A percentile compares a stretch with the other conserved stretches of the same genome.
Conservation (phyloP, 148 eudicot genomes). For the Silene conica region DNA sequence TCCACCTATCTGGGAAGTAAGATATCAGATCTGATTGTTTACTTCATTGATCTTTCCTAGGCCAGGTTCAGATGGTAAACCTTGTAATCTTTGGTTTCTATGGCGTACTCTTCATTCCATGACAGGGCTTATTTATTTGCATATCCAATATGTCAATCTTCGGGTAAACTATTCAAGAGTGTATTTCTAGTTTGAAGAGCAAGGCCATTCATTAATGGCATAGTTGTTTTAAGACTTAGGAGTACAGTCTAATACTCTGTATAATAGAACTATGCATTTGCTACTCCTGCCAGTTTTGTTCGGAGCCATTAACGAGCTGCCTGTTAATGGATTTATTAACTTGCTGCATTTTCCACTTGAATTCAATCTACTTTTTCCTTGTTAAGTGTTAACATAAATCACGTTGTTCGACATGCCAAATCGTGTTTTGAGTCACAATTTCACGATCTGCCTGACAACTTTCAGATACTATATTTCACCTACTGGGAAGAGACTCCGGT, state of each 20-base stretch:
- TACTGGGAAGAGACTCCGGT: slow-evolving; percentile 76
- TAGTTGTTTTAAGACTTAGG: background rate
- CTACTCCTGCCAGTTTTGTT: background rate
- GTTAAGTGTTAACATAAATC: slow-evolving; percentile 6
- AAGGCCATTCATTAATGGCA: background rate
- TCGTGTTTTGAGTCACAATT: background rate
- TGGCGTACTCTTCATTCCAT: too few species aligned
- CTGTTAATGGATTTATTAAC: background rate
- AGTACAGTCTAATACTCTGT: background rate
- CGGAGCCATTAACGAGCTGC: background rate
- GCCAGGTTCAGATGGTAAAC: too few species aligned
- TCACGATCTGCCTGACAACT: slow-evolving; percentile 4
- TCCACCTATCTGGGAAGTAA: too few species aligned
- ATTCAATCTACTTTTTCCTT: background rate
- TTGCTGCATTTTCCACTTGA: background rate
- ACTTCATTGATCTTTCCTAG: too few species aligned
- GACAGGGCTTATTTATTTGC: too few species aligned
- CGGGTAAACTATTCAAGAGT: too few species aligned
- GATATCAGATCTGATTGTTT: too few species aligned
- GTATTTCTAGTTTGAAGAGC: background rate
- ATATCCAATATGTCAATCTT: too few species aligned
- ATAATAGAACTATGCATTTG: background rate
- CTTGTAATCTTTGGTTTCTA: too few species aligned
- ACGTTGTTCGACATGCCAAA: background rate
- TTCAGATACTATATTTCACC: slow-evolving; percentile 91